Conservation (phyloP, 768 basidiomycete genomes). For the Austroboletus festivus region DNA sequence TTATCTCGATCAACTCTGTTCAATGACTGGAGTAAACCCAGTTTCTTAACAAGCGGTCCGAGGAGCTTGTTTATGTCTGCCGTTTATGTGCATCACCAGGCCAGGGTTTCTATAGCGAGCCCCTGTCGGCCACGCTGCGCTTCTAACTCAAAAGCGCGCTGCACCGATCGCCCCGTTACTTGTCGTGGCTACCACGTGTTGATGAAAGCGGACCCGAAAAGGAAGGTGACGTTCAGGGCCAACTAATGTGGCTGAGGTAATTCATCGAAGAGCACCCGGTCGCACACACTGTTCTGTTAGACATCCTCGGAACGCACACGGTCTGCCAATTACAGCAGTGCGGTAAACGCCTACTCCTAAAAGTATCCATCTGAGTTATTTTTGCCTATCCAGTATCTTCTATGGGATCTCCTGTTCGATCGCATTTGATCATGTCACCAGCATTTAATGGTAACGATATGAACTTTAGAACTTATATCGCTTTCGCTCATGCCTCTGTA, state of each 20-base stretch:
- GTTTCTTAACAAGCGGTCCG: slow-evolving; percentile 2
- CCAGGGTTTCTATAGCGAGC: background rate
- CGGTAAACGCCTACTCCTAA: no score
- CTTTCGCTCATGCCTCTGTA: no score
- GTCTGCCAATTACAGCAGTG: no score
- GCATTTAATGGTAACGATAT: background rate
- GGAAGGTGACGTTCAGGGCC: background rate
- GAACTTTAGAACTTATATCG: background rate
- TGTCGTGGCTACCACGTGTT: slow-evolving; percentile 7
- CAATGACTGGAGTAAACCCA: no score
- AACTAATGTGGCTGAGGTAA: background rate
- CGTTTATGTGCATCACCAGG: slow-evolving; percentile 1
- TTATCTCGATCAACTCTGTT: background rate
- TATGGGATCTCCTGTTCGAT: no score
- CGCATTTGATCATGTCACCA: no score
- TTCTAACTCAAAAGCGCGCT: background rate
- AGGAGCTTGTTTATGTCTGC: background rate
- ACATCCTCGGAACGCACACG: background rate
- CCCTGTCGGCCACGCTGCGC: slow-evolving; percentile 9
- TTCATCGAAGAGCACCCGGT: slow-evolving; percentile 3
- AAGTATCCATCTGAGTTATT: no score
- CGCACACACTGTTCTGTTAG: no score
- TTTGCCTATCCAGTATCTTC: no score
- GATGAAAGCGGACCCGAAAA: background rate
- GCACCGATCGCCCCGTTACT: background rate